A percentile compares a stretch with the other conserved stretches of the same genome.
Conservation (phyloP, 441 rosid species). For the Bocquillonia castaneifolia region DNA sequence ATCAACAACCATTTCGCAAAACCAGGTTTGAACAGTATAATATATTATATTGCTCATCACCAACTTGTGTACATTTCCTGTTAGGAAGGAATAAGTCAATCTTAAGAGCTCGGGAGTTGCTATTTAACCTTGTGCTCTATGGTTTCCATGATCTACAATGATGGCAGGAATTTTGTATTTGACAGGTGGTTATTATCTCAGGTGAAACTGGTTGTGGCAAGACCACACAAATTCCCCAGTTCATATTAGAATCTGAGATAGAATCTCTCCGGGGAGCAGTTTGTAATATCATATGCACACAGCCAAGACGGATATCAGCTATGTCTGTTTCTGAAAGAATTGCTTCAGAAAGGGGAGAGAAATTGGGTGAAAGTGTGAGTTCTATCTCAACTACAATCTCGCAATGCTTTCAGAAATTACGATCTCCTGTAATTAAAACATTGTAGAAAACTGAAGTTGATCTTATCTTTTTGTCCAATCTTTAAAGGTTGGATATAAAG, state of each 20-base stretch:
- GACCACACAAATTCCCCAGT: constrained; percentile 94
- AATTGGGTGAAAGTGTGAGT: constrained; percentile 90
- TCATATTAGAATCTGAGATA: constrained; percentile 73
- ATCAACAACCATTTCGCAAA: constrained; percentile 49
- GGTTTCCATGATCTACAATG: neutral
- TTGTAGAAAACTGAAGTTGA: constrained; percentile 16
- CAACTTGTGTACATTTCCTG: neutral
- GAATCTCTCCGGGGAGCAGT: constrained; percentile 62
- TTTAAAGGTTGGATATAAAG: constrained; percentile 85
- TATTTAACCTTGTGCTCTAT: neutral
- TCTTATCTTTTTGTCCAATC: constrained; percentile 14
- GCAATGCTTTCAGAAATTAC: constrained; percentile 19
- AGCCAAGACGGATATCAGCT: constrained; percentile 86
- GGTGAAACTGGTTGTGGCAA: constrained; percentile 99
- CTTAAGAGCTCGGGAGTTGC: neutral
- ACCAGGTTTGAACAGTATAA: constrained; percentile 53
- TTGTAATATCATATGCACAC: constrained; percentile 85
- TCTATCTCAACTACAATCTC: constrained; percentile 16
- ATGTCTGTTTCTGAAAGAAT: constrained; percentile 92
- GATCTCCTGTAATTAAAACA: constrained; percentile 5
- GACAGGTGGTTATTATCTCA: constrained; percentile 77
- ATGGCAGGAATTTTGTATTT: constrained; percentile 14
- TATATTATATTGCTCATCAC: constrained; percentile 5
- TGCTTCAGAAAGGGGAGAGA: constrained; percentile 92
- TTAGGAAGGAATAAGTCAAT: neutral